Evolutionary conservation across 2,329 filamentous ascomycete genomes (phyloP).

Genomic region (Exophiala sp.): DNA sequence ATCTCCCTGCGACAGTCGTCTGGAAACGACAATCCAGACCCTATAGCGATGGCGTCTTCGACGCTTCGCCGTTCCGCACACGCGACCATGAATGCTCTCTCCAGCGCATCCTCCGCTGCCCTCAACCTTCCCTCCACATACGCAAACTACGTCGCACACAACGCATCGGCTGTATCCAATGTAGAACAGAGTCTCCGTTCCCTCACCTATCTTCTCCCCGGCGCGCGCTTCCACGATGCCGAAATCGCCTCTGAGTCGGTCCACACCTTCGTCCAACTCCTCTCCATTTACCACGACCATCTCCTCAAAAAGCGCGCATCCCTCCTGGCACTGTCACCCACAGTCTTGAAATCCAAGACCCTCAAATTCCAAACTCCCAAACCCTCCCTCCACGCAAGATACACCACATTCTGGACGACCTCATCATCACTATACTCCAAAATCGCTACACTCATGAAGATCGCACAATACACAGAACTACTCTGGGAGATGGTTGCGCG

Average conservation of each 20-base stretch:
- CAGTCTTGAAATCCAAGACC: constrained; percentile 29
- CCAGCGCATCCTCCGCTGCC: constrained; percentile 22
- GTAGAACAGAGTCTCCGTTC: constrained; percentile 91
- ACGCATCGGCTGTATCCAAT: constrained; percentile 87
- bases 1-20: background rate
- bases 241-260: constrained; percentile 88
- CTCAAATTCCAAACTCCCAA: constrained; percentile 33
- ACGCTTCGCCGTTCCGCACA: constrained; percentile 20
- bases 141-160: constrained; percentile 89
- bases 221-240: constrained; percentile 61
- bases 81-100: constrained; percentile 21
- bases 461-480: constrained; percentile 91
- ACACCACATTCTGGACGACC: constrained; percentile 62
- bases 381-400: constrained; percentile 58
- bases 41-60: constrained; percentile 20
- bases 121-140: constrained; percentile 46
- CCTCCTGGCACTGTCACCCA: constrained; percentile 68
- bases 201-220: constrained; percentile 92
- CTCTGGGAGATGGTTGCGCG: constrained; percentile 98
- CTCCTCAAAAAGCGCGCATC: constrained; percentile 27
- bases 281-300: constrained; percentile 23
- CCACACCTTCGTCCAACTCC: constrained; percentile 27
- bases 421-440: constrained; percentile 70
- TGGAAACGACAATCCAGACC: background rate
- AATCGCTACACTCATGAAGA: constrained; percentile 76